A percentile compares a stretch with the other conserved stretches of the same genome.
phyloP scores from a whole-genome alignment of 1,284 basidiomycete genomes.

The Tetrapyrgos nigripes region DNA sequence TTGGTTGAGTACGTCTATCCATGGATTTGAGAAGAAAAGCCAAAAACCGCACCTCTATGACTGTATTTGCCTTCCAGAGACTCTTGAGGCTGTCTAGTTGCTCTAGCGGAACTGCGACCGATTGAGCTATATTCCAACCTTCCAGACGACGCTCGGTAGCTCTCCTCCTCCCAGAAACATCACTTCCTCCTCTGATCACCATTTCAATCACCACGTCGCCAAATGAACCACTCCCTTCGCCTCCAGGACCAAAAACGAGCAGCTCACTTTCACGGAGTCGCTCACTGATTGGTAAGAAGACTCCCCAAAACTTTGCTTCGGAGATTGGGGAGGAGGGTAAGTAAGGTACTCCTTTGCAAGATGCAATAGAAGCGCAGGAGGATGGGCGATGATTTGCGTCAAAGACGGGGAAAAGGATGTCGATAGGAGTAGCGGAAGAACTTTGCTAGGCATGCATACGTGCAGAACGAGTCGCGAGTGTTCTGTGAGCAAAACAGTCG shows the following conservation, averaged over 20 bases:
- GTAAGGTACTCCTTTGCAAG: constrained; percentile 72
- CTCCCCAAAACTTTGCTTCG: constrained; percentile 75
- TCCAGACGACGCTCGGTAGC: constrained; percentile 67
- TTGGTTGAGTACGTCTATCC: not conserved
- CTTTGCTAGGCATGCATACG: constrained; percentile 53
- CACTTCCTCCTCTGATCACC: constrained; percentile 51
- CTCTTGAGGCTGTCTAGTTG: constrained; percentile 54
- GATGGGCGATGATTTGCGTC: constrained; percentile 69
- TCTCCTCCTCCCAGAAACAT: constrained; percentile 49
- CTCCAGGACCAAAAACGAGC: constrained; percentile 62
- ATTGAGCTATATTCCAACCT: constrained; percentile 56
- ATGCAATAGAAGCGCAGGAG: constrained; percentile 66
- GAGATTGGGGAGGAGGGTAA: constrained; percentile 66
- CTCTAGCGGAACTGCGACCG: constrained; percentile 50
- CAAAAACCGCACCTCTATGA: constrained; percentile 46
- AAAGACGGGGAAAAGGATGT: constrained; percentile 73
- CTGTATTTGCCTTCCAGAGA: constrained; percentile 49
- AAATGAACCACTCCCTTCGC: constrained; percentile 53
- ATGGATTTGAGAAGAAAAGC: not conserved
- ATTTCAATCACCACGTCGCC: constrained; percentile 69
- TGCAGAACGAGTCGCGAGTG: constrained; percentile 75
- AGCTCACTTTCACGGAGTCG: constrained; percentile 63
- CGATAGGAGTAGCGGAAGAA: constrained; percentile 62
- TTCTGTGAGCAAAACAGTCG: constrained; percentile 40
- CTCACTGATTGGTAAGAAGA: constrained; percentile 72